Evolutionary conservation across 257 asterid genomes (phyloP).

Genomic region (Solanum rostratum): DNA sequence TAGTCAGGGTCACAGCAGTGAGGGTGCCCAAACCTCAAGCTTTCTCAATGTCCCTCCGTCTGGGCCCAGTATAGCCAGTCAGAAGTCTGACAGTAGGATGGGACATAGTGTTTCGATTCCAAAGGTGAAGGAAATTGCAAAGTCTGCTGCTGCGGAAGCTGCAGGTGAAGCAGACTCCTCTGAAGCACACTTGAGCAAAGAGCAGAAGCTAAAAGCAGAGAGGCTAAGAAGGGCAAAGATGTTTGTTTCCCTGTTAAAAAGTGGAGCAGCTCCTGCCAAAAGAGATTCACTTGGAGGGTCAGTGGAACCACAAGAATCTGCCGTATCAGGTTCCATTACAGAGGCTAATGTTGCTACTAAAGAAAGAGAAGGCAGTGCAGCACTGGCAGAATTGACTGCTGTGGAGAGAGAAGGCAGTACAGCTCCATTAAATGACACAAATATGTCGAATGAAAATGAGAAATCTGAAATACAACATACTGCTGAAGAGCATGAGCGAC

Average conservation of each 20-base stretch:
- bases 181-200: constrained; percentile 42
- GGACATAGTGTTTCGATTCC: background rate
- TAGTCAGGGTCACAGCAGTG: constrained; percentile 14
- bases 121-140: constrained; percentile 3
- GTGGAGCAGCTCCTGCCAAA: constrained; percentile 40
- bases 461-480: constrained; percentile 13
- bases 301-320: constrained; percentile 43
- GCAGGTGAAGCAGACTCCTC: constrained; percentile 28
- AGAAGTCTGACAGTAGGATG: constrained; percentile 11
- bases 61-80: background rate
- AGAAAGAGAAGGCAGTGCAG: constrained; percentile 34
- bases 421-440: constrained; percentile 19
- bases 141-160: constrained; percentile 18
- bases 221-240: constrained; percentile 79
- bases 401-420: constrained; percentile 36
- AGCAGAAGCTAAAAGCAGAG: constrained; percentile 81
- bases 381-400: background rate
- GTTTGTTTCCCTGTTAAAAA: constrained; percentile 78
- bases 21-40: constrained; percentile 15
- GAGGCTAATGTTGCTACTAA: constrained; percentile 19
- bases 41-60: background rate
- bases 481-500: constrained; percentile 32
- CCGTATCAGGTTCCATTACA: constrained; percentile 12
- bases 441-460: constrained; percentile 19
- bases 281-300: constrained; percentile 48